These are phyloP conservation scores for Suillus placidus DNA, from an alignment of 768 basidiomycete genomes.

Conservation along the genomic window DNA sequence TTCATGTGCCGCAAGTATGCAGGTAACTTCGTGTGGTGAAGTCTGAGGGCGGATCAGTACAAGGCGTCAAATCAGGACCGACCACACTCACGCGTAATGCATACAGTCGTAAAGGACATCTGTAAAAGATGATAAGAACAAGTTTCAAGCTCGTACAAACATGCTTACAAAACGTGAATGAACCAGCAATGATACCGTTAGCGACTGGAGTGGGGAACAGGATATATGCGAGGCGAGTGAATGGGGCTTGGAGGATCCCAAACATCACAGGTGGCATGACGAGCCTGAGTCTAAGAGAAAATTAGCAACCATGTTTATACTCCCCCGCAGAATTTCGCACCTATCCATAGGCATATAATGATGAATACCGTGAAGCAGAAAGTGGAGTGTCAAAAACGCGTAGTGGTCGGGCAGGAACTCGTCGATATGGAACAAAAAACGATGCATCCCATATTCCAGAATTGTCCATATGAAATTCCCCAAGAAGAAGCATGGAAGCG, in stretches of 20 bases:
- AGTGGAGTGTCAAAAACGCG: constrained; percentile 82
- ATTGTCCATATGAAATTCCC: constrained; percentile 95
- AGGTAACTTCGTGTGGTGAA: constrained; percentile 87
- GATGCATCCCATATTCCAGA: constrained; percentile 90
- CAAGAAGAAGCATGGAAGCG: constrained; percentile 69
- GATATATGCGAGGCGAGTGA: constrained; percentile 80
- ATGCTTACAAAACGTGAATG: constrained; percentile 68
- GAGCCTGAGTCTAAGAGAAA: constrained; percentile 66
- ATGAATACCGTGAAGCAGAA: constrained; percentile 92
- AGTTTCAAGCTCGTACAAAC: not conserved
- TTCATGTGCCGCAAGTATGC: constrained; percentile 91
- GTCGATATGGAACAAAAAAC: constrained; percentile 98
- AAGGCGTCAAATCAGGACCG: constrained; percentile 1
- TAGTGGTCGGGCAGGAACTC: constrained; percentile 81
- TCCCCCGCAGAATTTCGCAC: constrained; percentile 41
- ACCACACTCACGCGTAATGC: constrained; percentile 81
- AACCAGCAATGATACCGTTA: constrained; percentile 89
- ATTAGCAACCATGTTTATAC: not conserved
- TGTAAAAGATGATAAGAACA: constrained; percentile 29
- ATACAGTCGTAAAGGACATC: constrained; percentile 86
- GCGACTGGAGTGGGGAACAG: constrained; percentile 85
- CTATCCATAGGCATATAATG: constrained; percentile 98
- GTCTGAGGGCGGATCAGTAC: constrained; percentile 38
- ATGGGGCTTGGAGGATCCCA: constrained; percentile 72
- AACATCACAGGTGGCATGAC: constrained; percentile 97